phyloP scores from a whole-genome alignment of 495 filamentous ascomycete genomes.

The Talaromyces nanjingensis region DNA sequence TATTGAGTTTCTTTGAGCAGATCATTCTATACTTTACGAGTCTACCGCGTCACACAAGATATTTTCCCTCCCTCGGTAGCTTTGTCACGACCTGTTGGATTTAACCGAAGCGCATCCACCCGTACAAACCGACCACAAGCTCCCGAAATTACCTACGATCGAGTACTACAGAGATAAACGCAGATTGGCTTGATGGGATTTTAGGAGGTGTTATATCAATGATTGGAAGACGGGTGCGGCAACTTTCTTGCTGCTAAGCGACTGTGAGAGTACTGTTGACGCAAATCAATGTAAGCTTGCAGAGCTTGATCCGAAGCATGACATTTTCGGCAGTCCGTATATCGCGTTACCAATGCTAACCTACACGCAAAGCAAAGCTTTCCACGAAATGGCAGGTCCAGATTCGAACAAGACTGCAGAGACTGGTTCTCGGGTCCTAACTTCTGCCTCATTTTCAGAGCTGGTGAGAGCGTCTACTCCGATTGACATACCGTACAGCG shows the following conservation, averaged over 20 bases:
- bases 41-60: not conserved
- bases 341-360: not conserved
- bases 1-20: not conserved
- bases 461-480: conserved; percentile 26
- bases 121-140: not conserved
- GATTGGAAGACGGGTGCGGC: conserved; percentile 5
- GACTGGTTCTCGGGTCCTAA: conserved; percentile 7
- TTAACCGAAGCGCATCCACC: not conserved
- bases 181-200: not conserved
- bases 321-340: not conserved
- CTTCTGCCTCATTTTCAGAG: conserved; percentile 38
- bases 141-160: not conserved
- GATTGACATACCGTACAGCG: not conserved
- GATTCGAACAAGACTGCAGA: conserved; percentile 4
- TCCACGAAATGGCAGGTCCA: not conserved
- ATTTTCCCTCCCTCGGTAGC: not conserved
- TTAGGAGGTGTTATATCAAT: not conserved
- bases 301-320: not conserved
- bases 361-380: not conserved
- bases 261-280: not conserved
- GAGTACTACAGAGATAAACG: not conserved
- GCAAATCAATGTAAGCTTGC: not conserved
- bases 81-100: not conserved
- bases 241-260: conserved; percentile 9
- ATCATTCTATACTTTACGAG: not conserved